phyloP scores from a whole-genome alignment of 2,329 filamentous ascomycete genomes.

The Tolypocladium capitatum region DNA sequence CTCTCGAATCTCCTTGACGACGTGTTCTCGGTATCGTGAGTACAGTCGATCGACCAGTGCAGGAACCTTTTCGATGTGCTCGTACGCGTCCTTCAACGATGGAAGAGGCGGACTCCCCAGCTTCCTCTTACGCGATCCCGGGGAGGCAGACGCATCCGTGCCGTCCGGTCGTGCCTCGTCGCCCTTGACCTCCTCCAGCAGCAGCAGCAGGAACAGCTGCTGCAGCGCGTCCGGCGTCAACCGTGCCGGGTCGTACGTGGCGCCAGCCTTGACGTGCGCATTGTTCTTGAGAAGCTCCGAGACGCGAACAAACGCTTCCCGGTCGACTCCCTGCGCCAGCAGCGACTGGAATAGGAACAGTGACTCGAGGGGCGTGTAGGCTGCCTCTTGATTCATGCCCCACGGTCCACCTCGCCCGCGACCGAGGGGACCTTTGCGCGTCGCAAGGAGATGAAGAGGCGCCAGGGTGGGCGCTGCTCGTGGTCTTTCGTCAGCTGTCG shows the following conservation, averaged over 20 bases:
- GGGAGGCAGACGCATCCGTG: slow-evolving; percentile 33
- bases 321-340: slow-evolving; percentile 50
- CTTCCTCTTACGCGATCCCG: slow-evolving; percentile 62
- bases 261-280: slow-evolving; percentile 54
- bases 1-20: slow-evolving; percentile 56
- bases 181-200: slow-evolving; percentile 57
- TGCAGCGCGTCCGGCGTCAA: slow-evolving; percentile 67
- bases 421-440: slow-evolving; percentile 41
- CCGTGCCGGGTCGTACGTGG: slow-evolving; percentile 58
- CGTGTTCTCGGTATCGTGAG: slow-evolving; percentile 55
- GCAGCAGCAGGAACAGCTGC: slow-evolving; percentile 61
- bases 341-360: slow-evolving; percentile 75
- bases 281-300: slow-evolving; percentile 65
- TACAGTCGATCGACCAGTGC: slow-evolving; percentile 62
- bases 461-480: slow-evolving; percentile 28
- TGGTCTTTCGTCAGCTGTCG: not conserved
- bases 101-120: slow-evolving; percentile 50
- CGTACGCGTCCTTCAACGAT: slow-evolving; percentile 51
- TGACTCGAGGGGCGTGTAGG: slow-evolving; percentile 76
- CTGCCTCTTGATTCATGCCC: slow-evolving; percentile 44
- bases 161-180: slow-evolving; percentile 27
- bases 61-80: slow-evolving; percentile 56
- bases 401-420: slow-evolving; percentile 39
- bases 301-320: slow-evolving; percentile 55
- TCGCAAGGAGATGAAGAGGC: slow-evolving; percentile 39